phyloP scores from a whole-genome alignment of 2,329 filamentous ascomycete genomes.

The Xylaria sp. region DNA sequence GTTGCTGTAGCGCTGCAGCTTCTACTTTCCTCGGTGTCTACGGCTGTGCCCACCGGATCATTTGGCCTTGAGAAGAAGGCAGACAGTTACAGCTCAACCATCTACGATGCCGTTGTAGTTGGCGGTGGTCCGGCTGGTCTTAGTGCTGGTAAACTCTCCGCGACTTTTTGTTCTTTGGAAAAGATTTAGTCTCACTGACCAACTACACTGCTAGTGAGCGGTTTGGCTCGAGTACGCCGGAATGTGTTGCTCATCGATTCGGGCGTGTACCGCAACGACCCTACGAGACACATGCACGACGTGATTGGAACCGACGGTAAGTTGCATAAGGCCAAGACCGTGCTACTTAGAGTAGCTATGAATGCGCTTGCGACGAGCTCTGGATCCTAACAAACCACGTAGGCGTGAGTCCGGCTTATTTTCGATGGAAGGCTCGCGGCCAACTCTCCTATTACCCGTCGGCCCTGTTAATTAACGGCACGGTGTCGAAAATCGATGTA shows the following conservation, averaged over 20 bases:
- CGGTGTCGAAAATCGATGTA: conserved; percentile 58
- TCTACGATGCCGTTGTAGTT: conserved; percentile 38
- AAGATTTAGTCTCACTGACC: conserved; percentile 14
- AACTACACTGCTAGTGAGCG: conserved; percentile 57
- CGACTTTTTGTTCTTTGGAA: neutral
- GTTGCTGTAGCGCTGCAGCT: conserved; percentile 31
- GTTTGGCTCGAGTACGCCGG: conserved; percentile 67
- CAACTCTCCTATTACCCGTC: conserved; percentile 64
- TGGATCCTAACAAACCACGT: conserved; percentile 17
- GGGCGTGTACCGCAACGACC: conserved; percentile 66
- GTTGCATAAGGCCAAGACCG: neutral
- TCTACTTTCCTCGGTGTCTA: conserved; percentile 27
- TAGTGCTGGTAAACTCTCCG: conserved; percentile 31
- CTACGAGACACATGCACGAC: conserved; percentile 70
- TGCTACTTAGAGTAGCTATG: neutral
- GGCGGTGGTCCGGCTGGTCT: conserved; percentile 37
- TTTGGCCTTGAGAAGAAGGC: neutral
- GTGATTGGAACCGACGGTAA: conserved; percentile 69
- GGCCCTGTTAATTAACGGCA: conserved; percentile 62
- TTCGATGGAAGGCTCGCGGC: conserved; percentile 63
- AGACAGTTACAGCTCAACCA: neutral
- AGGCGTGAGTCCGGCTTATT: conserved; percentile 66
- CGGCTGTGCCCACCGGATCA: conserved; percentile 27
- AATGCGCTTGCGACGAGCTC: neutral
- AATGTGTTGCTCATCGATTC: conserved; percentile 68